A percentile compares a stretch with the other conserved stretches of the same genome.
Conservation (phyloP, 257 asterid genomes). For the Osmanthus fragrans region DNA sequence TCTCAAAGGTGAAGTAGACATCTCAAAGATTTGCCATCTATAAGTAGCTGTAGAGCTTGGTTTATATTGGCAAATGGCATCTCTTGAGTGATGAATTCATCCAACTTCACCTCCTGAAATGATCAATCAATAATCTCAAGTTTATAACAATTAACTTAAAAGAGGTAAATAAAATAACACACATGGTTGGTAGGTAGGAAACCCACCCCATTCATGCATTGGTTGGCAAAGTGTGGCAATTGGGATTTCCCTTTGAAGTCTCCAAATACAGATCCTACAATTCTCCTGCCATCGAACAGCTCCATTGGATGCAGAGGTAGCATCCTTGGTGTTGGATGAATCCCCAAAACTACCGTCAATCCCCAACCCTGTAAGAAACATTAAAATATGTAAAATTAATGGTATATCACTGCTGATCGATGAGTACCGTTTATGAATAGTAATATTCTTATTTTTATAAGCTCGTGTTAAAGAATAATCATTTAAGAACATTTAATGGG, state of each 20-base stretch:
- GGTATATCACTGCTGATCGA: background rate
- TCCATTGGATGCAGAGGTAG: conserved; percentile 98
- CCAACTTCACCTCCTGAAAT: conserved; percentile 73
- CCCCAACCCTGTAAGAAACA: conserved; percentile 83
- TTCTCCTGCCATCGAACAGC: conserved; percentile 79
- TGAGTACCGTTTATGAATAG: background rate
- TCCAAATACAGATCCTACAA: conserved; percentile 77
- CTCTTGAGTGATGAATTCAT: conserved; percentile 82
- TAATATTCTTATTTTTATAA: no score
- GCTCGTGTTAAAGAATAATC: no score
- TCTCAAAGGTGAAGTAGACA: conserved; percentile 67
- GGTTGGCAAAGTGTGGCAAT: conserved; percentile 66
- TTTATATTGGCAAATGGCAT: conserved; percentile 69
- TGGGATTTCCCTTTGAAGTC: conserved; percentile 91
- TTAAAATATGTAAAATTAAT: no score
- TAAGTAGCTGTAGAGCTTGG: conserved; percentile 69
- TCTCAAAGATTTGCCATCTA: conserved; percentile 77
- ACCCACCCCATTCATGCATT: conserved; percentile 71
- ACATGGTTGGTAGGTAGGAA: background rate
- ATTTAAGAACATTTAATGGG: no score
- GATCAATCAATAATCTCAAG: background rate
- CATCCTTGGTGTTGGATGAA: conserved; percentile 74
- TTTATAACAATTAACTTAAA: background rate
- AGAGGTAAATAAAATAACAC: background rate
- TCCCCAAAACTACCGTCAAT: conserved; percentile 65